phyloP scores from a whole-genome alignment of 2,329 filamentous ascomycete species.

The Rhexocercosporidium sp. region DNA sequence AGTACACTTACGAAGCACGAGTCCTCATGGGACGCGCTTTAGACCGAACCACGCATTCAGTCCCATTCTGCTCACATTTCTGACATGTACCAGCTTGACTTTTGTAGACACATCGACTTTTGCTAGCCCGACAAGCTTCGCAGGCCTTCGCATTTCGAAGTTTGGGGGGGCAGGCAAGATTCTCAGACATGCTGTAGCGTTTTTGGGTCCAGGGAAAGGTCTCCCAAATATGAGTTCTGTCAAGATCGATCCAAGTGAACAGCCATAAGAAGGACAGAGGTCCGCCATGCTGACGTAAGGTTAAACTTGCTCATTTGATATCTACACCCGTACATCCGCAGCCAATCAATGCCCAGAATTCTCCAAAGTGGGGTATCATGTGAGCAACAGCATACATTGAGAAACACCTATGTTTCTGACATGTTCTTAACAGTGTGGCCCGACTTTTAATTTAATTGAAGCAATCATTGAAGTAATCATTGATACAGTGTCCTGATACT shows the following conservation, averaged over 20 bases:
- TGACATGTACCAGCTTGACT: constrained; percentile 32
- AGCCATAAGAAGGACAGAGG: neutral
- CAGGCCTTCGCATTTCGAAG: constrained; percentile 41
- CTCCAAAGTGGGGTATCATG: neutral
- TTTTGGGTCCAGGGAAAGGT: too few species aligned
- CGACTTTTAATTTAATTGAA: neutral
- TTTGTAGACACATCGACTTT: constrained; percentile 38
- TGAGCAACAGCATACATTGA: neutral
- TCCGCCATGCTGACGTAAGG: constrained; percentile 4
- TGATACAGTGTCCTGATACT: neutral
- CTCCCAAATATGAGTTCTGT: neutral
- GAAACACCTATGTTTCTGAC: neutral
- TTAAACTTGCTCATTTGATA: neutral
- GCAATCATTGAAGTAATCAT: too few species aligned
- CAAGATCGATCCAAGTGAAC: neutral
- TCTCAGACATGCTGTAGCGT: constrained; percentile 16
- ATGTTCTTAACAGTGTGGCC: too few species aligned
- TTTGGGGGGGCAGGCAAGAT: constrained; percentile 20
- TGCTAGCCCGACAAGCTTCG: constrained; percentile 39
- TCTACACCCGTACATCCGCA: constrained; percentile 6
- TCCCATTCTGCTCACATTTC: constrained; percentile 36
- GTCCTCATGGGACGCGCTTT: constrained; percentile 40
- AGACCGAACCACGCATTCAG: constrained; percentile 35
- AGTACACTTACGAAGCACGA: constrained; percentile 25
- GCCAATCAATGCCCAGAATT: neutral